These are phyloP conservation scores for Boletus sp. DNA, from an alignment of 768 basidiomycete species.

Conservation along the genomic window DNA sequence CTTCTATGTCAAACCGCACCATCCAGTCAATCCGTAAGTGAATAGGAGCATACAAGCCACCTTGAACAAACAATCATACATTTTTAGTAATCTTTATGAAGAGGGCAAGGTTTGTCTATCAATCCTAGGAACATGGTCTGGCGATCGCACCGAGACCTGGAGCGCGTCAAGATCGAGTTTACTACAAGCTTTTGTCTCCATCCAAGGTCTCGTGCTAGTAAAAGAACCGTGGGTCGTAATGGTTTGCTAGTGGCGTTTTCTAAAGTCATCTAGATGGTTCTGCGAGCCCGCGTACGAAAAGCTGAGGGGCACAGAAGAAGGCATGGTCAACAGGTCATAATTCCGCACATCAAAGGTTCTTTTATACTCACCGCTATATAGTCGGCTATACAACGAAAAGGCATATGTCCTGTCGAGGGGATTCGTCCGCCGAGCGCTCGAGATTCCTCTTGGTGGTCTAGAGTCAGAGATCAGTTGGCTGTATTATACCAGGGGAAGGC, in stretches of 20 bases:
- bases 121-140: conserved; percentile 88
- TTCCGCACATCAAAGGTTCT: neutral
- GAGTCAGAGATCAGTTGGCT: conserved; percentile 71
- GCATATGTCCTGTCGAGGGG: conserved; percentile 87
- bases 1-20: neutral
- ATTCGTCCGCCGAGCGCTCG: conserved; percentile 86
- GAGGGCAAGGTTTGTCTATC: conserved; percentile 95
- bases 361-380: conserved; percentile 30
- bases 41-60: neutral
- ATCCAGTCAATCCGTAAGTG: conserved; percentile 69
- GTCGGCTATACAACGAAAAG: conserved; percentile 90
- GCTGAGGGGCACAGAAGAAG: conserved; percentile 85
- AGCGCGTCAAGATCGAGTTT: conserved; percentile 79
- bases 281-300: conserved; percentile 95
- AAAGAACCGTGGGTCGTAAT: conserved; percentile 74
- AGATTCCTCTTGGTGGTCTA: conserved; percentile 68
- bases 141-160: conserved; percentile 87
- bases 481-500: conserved; percentile 61
- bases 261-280: conserved; percentile 57
- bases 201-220: conserved; percentile 90
- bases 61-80: neutral
- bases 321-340: conserved; percentile 74
- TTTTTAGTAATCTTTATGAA: conserved; percentile 79
- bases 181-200: conserved; percentile 89
- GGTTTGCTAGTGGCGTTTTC: neutral